phyloP scores from a whole-genome alignment of 192 early-diverging fungal species.

The Backusella psychrophila region DNA sequence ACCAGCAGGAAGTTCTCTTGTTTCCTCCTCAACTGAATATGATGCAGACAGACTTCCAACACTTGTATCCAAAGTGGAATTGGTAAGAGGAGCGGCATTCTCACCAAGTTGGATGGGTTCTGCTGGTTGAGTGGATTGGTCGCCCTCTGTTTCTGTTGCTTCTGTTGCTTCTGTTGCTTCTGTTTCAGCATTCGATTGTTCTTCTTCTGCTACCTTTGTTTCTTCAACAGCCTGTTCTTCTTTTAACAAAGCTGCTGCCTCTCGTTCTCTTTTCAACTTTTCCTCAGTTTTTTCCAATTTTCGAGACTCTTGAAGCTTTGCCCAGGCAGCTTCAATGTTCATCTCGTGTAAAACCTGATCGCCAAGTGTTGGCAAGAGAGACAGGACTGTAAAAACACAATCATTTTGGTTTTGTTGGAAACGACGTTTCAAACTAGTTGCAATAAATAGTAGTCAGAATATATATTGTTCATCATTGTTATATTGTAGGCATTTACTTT shows the following conservation, averaged over 20 bases:
- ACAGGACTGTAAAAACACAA: slow-evolving; percentile 82
- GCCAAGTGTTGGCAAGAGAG: slow-evolving; percentile 76
- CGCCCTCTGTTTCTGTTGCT: neutral
- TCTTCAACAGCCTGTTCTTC: neutral
- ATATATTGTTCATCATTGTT: neutral
- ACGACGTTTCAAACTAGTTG: slow-evolving; percentile 70
- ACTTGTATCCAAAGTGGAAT: neutral
- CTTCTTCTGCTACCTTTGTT: neutral
- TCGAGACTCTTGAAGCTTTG: slow-evolving; percentile 58
- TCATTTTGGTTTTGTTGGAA: slow-evolving; percentile 96
- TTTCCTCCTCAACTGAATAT: neutral
- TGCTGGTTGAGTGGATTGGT: neutral
- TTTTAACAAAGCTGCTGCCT: neutral
- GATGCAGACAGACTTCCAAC: slow-evolving; percentile 12
- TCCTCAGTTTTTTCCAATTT: slow-evolving; percentile 28
- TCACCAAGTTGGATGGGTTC: neutral
- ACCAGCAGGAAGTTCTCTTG: neutral
- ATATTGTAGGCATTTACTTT: slow-evolving; percentile 56
- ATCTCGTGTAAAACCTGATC: slow-evolving; percentile 76
- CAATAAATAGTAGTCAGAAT: slow-evolving; percentile 14
- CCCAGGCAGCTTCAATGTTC: slow-evolving; percentile 76
- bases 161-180: neutral
- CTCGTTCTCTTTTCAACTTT: slow-evolving; percentile 15
- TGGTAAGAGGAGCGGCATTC: neutral
- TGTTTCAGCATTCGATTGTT: neutral